Evolutionary conservation across 1,284 basidiomycete genomes (phyloP).

Genomic region (Ustilago tritici): DNA sequence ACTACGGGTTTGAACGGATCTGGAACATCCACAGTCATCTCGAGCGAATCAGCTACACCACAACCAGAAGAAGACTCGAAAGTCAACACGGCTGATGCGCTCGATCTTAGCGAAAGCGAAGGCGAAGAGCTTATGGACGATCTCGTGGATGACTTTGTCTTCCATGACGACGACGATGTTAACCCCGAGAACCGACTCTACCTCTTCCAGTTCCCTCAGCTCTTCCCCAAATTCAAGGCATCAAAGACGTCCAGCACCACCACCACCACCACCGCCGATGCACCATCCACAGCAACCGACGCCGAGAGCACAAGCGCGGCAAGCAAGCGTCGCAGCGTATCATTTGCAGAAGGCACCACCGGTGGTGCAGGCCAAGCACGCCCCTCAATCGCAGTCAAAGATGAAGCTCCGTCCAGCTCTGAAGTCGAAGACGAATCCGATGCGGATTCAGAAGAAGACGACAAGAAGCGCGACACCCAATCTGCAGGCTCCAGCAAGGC

Average conservation of each 20-base stretch:
- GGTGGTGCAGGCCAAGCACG: conserved; percentile 45
- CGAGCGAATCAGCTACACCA: conserved; percentile 36
- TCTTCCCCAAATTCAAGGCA: conserved; percentile 80
- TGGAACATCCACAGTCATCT: conserved; percentile 11
- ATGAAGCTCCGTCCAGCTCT: conserved; percentile 13
- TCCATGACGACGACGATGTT: conserved; percentile 55
- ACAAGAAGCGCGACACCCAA: conserved; percentile 32
- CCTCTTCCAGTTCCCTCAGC: conserved; percentile 91
- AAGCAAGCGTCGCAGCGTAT: conserved; percentile 47
- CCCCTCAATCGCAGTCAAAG: conserved; percentile 12
- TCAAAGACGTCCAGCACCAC: conserved; percentile 10
- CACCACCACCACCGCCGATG: neutral
- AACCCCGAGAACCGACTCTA: conserved; percentile 77
- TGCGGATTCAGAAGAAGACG: conserved; percentile 23
- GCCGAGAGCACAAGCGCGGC: neutral
- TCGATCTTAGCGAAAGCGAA: conserved; percentile 85
- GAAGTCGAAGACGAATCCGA: conserved; percentile 27
- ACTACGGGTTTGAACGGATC: conserved; percentile 2
- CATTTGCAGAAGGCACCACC: conserved; percentile 59
- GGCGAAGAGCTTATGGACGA: conserved; percentile 87
- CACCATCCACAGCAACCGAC: conserved; percentile 5
- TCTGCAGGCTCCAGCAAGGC: neutral
- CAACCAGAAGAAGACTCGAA: conserved; percentile 61
- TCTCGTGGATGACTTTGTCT: conserved; percentile 81
- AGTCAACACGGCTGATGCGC: conserved; percentile 78